Conservation (phyloP, 129 eudicot species). For the Artemisia tridentata region DNA sequence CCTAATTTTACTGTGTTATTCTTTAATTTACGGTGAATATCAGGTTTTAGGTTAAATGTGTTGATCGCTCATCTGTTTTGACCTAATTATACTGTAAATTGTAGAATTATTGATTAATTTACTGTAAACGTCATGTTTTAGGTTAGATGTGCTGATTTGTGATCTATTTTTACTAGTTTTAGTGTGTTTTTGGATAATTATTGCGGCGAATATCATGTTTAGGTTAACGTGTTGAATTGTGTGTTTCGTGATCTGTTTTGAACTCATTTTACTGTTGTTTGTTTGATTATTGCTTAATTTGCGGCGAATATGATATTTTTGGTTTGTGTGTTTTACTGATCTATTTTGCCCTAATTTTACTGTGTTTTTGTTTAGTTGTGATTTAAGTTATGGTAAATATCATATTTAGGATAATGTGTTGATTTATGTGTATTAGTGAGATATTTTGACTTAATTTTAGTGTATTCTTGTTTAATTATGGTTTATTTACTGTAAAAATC, state of each 20-base stretch:
- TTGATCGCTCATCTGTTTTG: neutral
- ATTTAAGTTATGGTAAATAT: slow-evolving; percentile 11
- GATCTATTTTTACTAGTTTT: neutral
- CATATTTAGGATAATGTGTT: neutral
- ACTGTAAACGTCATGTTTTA: slow-evolving; percentile 6
- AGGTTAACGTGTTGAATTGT: neutral
- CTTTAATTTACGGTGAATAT: too few species aligned
- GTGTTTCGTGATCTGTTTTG: neutral
- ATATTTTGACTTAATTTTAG: slow-evolving; percentile 3
- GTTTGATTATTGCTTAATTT: neutral
- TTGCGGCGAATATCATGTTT: too few species aligned
- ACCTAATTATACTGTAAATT: neutral
- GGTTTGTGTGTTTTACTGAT: neutral
- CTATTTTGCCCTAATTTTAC: neutral
- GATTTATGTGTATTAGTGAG: neutral
- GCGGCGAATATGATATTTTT: neutral
- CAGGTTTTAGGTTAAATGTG: neutral
- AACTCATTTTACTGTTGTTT: neutral
- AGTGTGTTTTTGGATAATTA: neutral
- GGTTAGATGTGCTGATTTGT: neutral
- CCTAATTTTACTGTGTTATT: neutral
- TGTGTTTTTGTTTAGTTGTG: neutral
- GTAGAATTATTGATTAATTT: neutral
- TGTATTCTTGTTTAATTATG: neutral
- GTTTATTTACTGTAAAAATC: slow-evolving; percentile 10